Evolutionary conservation across 2,329 filamentous ascomycete species (phyloP).

Genomic region (Microsporum ferrugineum): DNA sequence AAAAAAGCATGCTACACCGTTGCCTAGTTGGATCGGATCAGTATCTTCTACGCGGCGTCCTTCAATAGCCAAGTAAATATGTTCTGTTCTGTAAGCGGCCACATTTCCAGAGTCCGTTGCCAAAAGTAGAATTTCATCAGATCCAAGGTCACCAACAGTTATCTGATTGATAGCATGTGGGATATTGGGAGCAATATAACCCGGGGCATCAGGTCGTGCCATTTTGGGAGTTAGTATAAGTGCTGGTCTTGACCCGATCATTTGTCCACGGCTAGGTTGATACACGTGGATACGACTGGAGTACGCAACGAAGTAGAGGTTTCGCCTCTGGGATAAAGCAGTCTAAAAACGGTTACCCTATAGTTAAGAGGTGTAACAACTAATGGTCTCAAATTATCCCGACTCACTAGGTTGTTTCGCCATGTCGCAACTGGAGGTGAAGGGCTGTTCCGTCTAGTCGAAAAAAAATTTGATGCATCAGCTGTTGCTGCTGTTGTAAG

Average conservation of each 20-base stretch:
- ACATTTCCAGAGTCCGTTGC: constrained; percentile 67
- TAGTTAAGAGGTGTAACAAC: not conserved
- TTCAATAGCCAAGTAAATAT: constrained; percentile 37
- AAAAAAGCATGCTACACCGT: constrained; percentile 48
- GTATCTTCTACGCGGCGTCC: not conserved
- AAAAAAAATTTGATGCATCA: not conserved
- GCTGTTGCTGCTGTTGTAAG: not conserved
- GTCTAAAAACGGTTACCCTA: constrained; percentile 19
- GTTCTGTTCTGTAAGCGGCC: constrained; percentile 54
- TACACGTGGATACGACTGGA: constrained; percentile 34
- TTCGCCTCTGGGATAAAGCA: constrained; percentile 37
- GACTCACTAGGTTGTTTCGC: constrained; percentile 35
- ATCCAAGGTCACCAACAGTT: constrained; percentile 56
- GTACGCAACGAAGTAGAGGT: constrained; percentile 37
- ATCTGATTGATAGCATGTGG: constrained; percentile 60
- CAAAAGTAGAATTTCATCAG: constrained; percentile 56
- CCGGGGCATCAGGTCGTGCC: constrained; percentile 34
- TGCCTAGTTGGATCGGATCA: constrained; percentile 12
- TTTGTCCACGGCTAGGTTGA: constrained; percentile 32
- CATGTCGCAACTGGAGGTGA: constrained; percentile 28
- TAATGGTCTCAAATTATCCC: not conserved
- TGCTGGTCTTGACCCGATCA: constrained; percentile 27
- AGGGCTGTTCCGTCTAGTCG: not conserved
- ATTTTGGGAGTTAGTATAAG: constrained; percentile 35
- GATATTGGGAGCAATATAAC: constrained; percentile 41